Base-by-base conservation (phyloP, 192 early-diverging fungal species). In the Haplosporangium gracile region DNA sequence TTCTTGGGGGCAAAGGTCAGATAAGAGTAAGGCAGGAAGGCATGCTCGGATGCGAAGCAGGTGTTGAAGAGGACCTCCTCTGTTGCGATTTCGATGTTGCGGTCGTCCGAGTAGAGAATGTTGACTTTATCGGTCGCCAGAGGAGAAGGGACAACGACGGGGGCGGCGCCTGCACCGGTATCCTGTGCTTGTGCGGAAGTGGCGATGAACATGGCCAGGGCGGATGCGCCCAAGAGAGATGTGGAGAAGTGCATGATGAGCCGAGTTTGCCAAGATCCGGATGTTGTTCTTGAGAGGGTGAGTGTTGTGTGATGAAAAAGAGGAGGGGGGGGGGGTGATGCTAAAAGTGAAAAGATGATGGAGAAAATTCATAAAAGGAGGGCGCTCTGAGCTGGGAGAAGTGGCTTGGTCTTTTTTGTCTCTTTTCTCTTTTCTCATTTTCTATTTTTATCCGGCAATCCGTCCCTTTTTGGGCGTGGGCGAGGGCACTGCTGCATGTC, bases 1-100 rank as follows among this genome's bases (percentile, higher is more conserved):
- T 81, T 78, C 68, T 78, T 80, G 47, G 84, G 84, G 10, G 75
- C 72, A 45, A 86, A 78, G n/a, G 71, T 86, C 22, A 86, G 10
- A 72, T 78, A 86, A 5, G 79, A 80, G 76, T 86, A 86, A 26
- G 70, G 60, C 36, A 22, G 49, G 43, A 74, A 77, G 65, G 84
- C 84, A 10, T 53, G 45, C 43, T 81, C 75, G 20, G 84, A 86
- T 26, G 79, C 51, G 16, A 75, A 76, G 51, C 84, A 86, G 38
- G 49, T 76, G 72, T 80, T 81, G 76, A 81, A 86, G 26, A 63
- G 57, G 15, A 77, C 79, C 1, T 72, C 29, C 38, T 86, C 84
- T 18, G 75, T 47, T 38, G 40, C 79, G 39, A 81, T 78, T 16
- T 47, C 75, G 75, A 76, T 76, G 60, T 81, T 86, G 76, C 42